phyloP scores from a whole-genome alignment of 306 rosid genomes.

The Biancaea sappan region DNA sequence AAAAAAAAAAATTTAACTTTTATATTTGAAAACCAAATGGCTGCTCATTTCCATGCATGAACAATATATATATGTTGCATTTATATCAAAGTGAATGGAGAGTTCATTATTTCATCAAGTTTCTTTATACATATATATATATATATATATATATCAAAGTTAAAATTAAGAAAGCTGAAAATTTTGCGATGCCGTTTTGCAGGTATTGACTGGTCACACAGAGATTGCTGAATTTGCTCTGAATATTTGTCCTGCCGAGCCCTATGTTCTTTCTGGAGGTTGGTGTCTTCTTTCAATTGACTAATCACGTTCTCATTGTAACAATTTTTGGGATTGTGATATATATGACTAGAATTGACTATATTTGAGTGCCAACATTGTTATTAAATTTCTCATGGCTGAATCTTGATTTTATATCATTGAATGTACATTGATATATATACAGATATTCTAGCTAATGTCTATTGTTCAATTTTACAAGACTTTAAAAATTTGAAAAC shows the following conservation, averaged over 20 bases:
- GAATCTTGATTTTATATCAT: too few species aligned
- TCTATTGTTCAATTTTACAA: too few species aligned
- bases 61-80: neutral
- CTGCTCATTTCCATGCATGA: neutral
- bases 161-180: too few species aligned
- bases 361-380: too few species aligned
- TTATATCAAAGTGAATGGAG: neutral
- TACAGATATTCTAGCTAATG: too few species aligned
- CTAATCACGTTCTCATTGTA: neutral
- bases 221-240: neutral
- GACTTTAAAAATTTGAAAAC: too few species aligned
- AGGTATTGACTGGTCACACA: neutral
- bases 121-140: neutral
- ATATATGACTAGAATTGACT: too few species aligned
- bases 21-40: neutral
- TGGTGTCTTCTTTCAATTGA: too few species aligned
- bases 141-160: neutral
- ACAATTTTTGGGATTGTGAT: neutral
- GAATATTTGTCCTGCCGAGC: neutral
- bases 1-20: neutral
- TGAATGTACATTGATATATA: too few species aligned
- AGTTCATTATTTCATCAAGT: neutral
- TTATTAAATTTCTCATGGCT: too few species aligned
- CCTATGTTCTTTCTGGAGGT: constrained; percentile 17
- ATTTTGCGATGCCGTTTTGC: neutral